Evolutionary conservation across 208 protist species (phyloP).

Genomic region (Herpetomonas muscarum): DNA sequence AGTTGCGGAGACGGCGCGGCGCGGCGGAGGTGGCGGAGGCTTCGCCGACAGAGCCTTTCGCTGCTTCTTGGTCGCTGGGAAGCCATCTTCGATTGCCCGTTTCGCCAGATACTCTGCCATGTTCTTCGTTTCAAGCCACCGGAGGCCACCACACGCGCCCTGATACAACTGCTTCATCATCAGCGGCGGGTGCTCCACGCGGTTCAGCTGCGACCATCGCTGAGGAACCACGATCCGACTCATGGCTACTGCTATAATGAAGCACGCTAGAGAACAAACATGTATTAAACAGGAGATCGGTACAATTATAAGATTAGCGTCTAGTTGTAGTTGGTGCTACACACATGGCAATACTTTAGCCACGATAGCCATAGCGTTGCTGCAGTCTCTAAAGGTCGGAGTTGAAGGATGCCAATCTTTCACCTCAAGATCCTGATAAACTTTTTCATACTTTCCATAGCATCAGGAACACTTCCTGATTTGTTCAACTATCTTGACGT

Average conservation of each 20-base stretch:
- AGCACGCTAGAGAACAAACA: slow-evolving; percentile 8
- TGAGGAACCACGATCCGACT: slow-evolving; percentile 62
- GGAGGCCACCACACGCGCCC: slow-evolving; percentile 66
- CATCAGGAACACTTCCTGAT: no score
- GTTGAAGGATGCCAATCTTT: no score
- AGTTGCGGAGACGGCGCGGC: not conserved
- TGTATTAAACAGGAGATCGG: not conserved
- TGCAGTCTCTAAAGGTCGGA: no score
- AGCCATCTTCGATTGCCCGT: slow-evolving; percentile 70
- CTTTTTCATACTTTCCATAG: no score
- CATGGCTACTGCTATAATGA: no score
- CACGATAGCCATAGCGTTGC: no score
- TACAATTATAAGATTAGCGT: not conserved
- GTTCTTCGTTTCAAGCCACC: slow-evolving; percentile 67
- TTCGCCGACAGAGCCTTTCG: slow-evolving; percentile 28
- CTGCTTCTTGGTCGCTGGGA: slow-evolving; percentile 35
- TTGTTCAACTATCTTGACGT: no score
- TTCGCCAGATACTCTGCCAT: slow-evolving; percentile 67
- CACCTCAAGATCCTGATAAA: no score
- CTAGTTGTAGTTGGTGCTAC: no score
- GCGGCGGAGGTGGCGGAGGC: slow-evolving; percentile 12
- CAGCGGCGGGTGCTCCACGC: slow-evolving; percentile 79
- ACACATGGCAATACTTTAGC: no score
- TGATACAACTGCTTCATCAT: slow-evolving; percentile 87
- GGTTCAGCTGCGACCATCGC: slow-evolving; percentile 59